Conservation (phyloP, 2,329 filamentous ascomycete genomes). For the Orbilia brochopaga region DNA sequence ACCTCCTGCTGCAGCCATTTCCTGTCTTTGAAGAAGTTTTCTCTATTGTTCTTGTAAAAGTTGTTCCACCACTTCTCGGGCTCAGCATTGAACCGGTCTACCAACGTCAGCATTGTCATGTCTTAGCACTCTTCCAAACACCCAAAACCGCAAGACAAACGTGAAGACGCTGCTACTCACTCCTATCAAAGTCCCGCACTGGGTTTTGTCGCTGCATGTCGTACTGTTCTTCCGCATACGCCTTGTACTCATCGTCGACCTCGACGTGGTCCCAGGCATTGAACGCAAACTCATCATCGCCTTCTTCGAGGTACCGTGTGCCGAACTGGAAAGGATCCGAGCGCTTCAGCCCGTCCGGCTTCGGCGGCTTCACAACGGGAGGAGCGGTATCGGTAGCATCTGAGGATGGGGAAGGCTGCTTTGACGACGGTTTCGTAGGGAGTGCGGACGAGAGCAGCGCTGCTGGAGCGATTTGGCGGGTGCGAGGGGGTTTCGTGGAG, state of each 20-base stretch:
- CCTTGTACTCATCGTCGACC: slow-evolving; percentile 84
- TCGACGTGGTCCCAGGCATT: slow-evolving; percentile 99
- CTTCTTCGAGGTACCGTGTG: slow-evolving; percentile 71
- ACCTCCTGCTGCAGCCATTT: slow-evolving; percentile 92
- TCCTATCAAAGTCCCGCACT: slow-evolving; percentile 90
- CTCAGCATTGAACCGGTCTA: slow-evolving; percentile 82
- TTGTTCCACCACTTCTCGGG: slow-evolving; percentile 97
- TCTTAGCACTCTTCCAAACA: too few relatives aligned
- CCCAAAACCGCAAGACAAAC: background rate
- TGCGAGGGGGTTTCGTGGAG: slow-evolving; percentile 40
- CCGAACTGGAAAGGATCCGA: slow-evolving; percentile 95
- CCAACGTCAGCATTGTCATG: background rate
- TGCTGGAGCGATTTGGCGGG: slow-evolving; percentile 34
- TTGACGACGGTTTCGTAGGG: slow-evolving; percentile 36
- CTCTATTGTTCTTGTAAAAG: slow-evolving; percentile 97
- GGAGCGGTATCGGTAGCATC: background rate
- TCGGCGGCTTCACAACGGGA: slow-evolving; percentile 19
- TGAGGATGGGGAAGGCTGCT: slow-evolving; percentile 3
- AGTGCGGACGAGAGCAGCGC: slow-evolving; percentile 37
- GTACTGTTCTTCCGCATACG: slow-evolving; percentile 84
- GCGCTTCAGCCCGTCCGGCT: slow-evolving; percentile 68
- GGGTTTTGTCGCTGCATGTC: slow-evolving; percentile 81
- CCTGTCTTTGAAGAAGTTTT: slow-evolving; percentile 98
- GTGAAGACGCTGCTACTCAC: slow-evolving; percentile 61
- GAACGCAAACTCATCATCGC: slow-evolving; percentile 92